phyloP scores from a whole-genome alignment of 1,284 basidiomycete species.

The Cryptococcus depauperatus region DNA sequence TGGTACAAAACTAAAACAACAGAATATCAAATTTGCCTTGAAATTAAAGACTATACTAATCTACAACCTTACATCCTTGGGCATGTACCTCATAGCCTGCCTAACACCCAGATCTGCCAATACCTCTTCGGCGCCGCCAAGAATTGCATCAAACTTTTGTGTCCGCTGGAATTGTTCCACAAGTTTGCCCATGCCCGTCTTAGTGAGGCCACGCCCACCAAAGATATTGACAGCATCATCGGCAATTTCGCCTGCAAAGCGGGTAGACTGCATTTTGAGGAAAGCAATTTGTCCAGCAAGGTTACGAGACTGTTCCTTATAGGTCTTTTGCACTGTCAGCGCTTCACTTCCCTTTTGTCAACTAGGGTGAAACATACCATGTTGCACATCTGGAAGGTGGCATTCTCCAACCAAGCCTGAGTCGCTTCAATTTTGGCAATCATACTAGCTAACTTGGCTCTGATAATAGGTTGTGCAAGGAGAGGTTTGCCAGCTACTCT shows the following conservation, averaged over 20 bases:
- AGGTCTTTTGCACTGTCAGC: conserved; percentile 43
- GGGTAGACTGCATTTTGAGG: conserved; percentile 54
- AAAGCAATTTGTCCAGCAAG: conserved; percentile 46
- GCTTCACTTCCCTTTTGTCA: not conserved
- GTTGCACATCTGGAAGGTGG: conserved; percentile 86
- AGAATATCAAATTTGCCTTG: no score
- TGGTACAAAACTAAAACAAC: no score
- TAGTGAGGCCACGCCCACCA: conserved; percentile 54
- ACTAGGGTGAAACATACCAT: conserved; percentile 46
- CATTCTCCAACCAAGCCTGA: conserved; percentile 80
- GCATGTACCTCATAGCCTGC: conserved; percentile 47
- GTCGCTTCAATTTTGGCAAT: conserved; percentile 72
- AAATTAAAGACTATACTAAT: no score
- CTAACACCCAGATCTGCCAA: conserved; percentile 51
- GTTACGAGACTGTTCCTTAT: conserved; percentile 60
- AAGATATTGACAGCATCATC: conserved; percentile 50
- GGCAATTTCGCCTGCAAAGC: conserved; percentile 44
- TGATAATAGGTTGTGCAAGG: conserved; percentile 71
- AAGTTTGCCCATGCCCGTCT: conserved; percentile 56
- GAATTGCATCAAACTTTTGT: conserved; percentile 81
- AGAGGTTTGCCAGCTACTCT: conserved; percentile 82
- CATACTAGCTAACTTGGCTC: conserved; percentile 70
- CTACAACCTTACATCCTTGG: conserved; percentile 37
- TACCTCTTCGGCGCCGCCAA: conserved; percentile 47
- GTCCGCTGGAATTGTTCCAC: conserved; percentile 50